phyloP scores from a whole-genome alignment of 768 basidiomycete species.

The Russula griseocarnosa region DNA sequence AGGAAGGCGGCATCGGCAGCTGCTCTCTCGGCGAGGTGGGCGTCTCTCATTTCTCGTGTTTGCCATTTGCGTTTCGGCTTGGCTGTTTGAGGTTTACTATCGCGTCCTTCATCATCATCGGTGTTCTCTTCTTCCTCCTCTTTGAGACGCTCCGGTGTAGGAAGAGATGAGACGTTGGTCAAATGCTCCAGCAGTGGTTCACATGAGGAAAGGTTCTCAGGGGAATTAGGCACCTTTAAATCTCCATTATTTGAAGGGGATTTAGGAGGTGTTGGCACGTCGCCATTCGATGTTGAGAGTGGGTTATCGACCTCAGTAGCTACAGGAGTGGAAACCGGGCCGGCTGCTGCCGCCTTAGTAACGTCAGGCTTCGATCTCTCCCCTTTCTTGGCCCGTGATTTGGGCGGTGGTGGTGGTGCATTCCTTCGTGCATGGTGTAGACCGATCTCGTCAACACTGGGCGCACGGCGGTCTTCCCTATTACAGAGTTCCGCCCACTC shows the following conservation, averaged over 20 bases:
- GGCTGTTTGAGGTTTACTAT: constrained; percentile 36
- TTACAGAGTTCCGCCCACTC: constrained; percentile 81
- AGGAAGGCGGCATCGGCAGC: constrained; percentile 54
- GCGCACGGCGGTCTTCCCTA: constrained; percentile 69
- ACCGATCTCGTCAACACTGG: constrained; percentile 66
- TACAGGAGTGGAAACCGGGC: constrained; percentile 12
- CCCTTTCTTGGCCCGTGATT: constrained; percentile 43
- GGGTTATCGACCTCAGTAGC: neutral
- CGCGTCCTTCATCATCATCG: constrained; percentile 28
- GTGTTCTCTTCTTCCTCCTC: constrained; percentile 27
- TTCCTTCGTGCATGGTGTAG: constrained; percentile 42
- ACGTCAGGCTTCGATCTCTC: constrained; percentile 40
- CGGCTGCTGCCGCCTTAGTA: constrained; percentile 41
- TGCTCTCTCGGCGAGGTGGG: constrained; percentile 47
- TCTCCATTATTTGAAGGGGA: constrained; percentile 9
- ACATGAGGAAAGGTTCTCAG: neutral
- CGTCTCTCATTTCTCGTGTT: constrained; percentile 43
- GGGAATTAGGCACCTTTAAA: neutral
- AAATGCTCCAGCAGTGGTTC: constrained; percentile 5
- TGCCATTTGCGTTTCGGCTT: constrained; percentile 42
- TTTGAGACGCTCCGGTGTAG: constrained; percentile 27
- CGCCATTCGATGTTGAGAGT: neutral
- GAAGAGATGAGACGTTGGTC: constrained; percentile 4
- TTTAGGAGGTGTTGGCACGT: constrained; percentile 5
- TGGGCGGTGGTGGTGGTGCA: constrained; percentile 36